Conservation (phyloP, 768 basidiomycete species). For the Podaxis sp. region DNA sequence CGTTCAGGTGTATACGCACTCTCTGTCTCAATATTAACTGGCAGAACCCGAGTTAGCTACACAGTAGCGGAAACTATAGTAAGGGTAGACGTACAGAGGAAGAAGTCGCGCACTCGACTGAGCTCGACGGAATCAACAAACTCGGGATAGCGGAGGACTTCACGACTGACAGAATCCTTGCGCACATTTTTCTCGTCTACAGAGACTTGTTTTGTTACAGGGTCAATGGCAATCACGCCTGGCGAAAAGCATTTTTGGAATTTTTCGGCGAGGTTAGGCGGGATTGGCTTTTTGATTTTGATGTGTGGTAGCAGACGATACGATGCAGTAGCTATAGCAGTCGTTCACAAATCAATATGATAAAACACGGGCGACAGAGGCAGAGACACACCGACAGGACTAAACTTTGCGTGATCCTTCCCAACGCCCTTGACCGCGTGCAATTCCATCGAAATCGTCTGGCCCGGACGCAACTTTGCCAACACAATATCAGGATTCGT, state of each 20-base stretch:
- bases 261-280: slow-evolving; percentile 71
- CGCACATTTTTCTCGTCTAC: slow-evolving; percentile 68
- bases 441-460: slow-evolving; percentile 79
- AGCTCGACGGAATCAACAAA: slow-evolving; percentile 84
- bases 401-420: slow-evolving; percentile 96
- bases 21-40: slow-evolving; percentile 90
- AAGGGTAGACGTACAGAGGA: slow-evolving; percentile 67
- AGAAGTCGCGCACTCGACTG: slow-evolving; percentile 85
- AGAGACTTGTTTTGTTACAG: slow-evolving; percentile 54
- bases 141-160: slow-evolving; percentile 90
- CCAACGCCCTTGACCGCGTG: slow-evolving; percentile 93
- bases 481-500: slow-evolving; percentile 84
- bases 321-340: slow-evolving; percentile 78
- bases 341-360: not conserved
- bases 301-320: slow-evolving; percentile 92
- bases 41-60: not conserved
- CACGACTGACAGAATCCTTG: slow-evolving; percentile 87
- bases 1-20: slow-evolving; percentile 85
- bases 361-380: not conserved
- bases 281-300: slow-evolving; percentile 72
- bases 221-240: slow-evolving; percentile 70
- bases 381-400: slow-evolving; percentile 74
- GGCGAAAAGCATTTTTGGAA: slow-evolving; percentile 89
- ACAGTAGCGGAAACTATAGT: not conserved
- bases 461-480: slow-evolving; percentile 90